phyloP scores from a whole-genome alignment of 1,284 basidiomycete genomes.

The Malassezia slooffiae region DNA sequence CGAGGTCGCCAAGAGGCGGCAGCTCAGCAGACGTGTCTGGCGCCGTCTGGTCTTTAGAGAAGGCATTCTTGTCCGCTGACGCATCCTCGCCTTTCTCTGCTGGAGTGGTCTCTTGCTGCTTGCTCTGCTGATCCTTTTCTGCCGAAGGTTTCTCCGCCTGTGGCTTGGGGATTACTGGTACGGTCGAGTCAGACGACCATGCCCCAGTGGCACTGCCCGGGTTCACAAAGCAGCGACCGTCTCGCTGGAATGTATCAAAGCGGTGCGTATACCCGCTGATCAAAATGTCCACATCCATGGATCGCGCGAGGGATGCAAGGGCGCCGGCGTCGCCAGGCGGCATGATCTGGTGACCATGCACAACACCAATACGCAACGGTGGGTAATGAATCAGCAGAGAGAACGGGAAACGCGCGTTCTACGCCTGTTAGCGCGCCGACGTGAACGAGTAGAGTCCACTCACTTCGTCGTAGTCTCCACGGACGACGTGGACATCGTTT shows the following conservation, averaged over 20 bases:
- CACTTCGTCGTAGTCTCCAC: conserved; percentile 92
- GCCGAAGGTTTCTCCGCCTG: neutral
- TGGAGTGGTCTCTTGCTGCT: no score
- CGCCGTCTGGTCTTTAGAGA: neutral
- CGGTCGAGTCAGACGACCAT: conserved; percentile 56
- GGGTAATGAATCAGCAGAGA: conserved; percentile 71
- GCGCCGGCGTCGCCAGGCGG: conserved; percentile 84
- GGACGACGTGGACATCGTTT: conserved; percentile 82
- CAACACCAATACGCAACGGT: conserved; percentile 80
- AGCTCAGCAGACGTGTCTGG: neutral
- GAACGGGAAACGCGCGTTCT: conserved; percentile 63
- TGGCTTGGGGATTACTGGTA: neutral
- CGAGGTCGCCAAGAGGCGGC: neutral
- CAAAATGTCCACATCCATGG: conserved; percentile 95
- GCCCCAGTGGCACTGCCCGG: conserved; percentile 91
- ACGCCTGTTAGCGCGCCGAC: conserved; percentile 22
- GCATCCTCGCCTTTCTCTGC: conserved; percentile 10
- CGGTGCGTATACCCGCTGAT: conserved; percentile 90
- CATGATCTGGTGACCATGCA: conserved; percentile 89
- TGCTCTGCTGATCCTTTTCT: no score
- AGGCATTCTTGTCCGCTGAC: conserved; percentile 9
- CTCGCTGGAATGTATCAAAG: conserved; percentile 86
- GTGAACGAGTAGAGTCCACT: conserved; percentile 21
- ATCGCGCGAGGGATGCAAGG: conserved; percentile 66
- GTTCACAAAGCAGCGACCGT: conserved; percentile 86